A percentile compares a stretch with the other conserved stretches of the same genome.
These are phyloP conservation scores for Brassica incana DNA, from an alignment of 345 rosid genomes.

Conservation along the genomic window DNA sequence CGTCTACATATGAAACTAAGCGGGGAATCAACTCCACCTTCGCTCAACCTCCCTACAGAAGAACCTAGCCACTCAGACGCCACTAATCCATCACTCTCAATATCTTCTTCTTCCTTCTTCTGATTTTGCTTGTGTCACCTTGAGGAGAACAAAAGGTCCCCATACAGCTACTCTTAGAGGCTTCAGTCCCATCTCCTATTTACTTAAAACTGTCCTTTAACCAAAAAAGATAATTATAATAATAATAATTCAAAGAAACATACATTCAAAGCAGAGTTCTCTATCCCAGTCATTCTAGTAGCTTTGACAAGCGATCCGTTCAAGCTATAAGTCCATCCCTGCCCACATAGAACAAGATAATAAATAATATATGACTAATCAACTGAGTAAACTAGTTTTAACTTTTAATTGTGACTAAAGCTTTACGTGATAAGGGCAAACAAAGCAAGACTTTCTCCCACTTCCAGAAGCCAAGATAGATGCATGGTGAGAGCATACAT, in stretches of 20 bases:
- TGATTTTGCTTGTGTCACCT: slow-evolving; percentile 47
- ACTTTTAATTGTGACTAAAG: neutral
- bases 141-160: slow-evolving; percentile 92
- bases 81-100: slow-evolving; percentile 32
- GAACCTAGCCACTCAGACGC: slow-evolving; percentile 83
- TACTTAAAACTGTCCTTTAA: slow-evolving; percentile 24
- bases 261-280: slow-evolving; percentile 60
- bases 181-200: slow-evolving; percentile 78
- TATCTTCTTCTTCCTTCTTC: slow-evolving; percentile 7
- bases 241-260: slow-evolving; percentile 46
- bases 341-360: slow-evolving; percentile 21
- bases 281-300: slow-evolving; percentile 64
- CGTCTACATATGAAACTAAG: slow-evolving; percentile 71
- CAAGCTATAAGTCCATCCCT: slow-evolving; percentile 92
- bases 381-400: neutral
- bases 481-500: slow-evolving; percentile 94
- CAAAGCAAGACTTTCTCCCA: slow-evolving; percentile 76
- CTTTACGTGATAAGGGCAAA: slow-evolving; percentile 86
- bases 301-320: slow-evolving; percentile 82
- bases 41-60: slow-evolving; percentile 55
- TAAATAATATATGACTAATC: neutral
- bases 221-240: too few species aligned
- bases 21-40: slow-evolving; percentile 60
- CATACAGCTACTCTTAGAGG: slow-evolving; percentile 68
- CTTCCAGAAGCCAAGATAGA: slow-evolving; percentile 75